Conservation (phyloP, 352 stramenopile genomes). For the Phytopythium aichiense region DNA sequence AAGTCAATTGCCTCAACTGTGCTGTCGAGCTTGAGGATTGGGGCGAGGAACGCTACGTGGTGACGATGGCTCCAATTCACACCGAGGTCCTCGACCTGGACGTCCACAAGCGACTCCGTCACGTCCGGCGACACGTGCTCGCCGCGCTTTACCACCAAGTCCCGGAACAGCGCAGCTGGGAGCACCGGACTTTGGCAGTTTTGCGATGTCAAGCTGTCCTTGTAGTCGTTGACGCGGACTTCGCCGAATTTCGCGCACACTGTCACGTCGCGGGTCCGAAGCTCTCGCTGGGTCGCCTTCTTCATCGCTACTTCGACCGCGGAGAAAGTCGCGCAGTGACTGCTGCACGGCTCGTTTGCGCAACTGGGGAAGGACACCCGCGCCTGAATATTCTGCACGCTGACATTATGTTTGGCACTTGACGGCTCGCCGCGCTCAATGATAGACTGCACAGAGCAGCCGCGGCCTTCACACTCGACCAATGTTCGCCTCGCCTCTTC, state of each 20-base stretch:
- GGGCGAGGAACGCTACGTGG: constrained; percentile 23
- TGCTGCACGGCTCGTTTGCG: background rate
- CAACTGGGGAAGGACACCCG: background rate
- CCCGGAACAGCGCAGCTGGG: constrained; percentile 6
- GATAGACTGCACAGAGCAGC: background rate
- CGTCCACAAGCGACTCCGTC: constrained; percentile 22
- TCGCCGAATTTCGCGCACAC: background rate
- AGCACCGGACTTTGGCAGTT: background rate
- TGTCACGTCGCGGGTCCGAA: background rate
- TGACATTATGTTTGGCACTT: background rate
- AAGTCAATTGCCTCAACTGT: background rate
- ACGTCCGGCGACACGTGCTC: constrained; percentile 18
- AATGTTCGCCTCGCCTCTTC: background rate
- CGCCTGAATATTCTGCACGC: background rate
- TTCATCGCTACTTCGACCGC: background rate
- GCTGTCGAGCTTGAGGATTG: background rate
- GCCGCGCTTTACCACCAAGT: constrained; percentile 21
- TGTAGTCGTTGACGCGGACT: background rate
- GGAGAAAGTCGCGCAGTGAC: background rate
- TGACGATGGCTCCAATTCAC: constrained; percentile 31
- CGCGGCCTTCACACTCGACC: background rate
- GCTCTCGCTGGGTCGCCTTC: background rate
- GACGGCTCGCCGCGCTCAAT: background rate
- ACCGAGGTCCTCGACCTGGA: constrained; percentile 20
- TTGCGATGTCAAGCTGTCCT: too few relatives aligned